phyloP scores from a whole-genome alignment of 805 yeast genomes.

The Barnettozyma siamensis region DNA sequence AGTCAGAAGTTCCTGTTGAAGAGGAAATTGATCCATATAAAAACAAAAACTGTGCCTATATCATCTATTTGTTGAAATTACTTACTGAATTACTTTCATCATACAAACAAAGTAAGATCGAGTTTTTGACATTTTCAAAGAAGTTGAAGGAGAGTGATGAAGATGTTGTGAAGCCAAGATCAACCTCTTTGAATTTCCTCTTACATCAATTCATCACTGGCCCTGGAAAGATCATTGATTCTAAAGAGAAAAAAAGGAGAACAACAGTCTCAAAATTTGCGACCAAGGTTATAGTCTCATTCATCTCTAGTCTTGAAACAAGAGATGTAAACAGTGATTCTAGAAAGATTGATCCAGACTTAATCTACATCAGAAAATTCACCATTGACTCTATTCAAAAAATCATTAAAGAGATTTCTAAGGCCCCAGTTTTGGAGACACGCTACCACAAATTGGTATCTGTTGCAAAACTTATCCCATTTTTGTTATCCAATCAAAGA shows the following conservation, averaged over 20 bases:
- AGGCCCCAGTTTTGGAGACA: conserved; percentile 30
- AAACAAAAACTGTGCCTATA: conserved; percentile 58
- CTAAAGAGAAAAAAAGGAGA: conserved; percentile 38
- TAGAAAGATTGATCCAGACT: conserved; percentile 56
- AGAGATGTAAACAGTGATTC: conserved; percentile 32
- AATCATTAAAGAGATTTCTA: conserved; percentile 48
- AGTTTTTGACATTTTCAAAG: conserved; percentile 73
- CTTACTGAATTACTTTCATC: conserved; percentile 70
- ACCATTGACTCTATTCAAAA: conserved; percentile 63
- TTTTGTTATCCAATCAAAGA: conserved; percentile 22
- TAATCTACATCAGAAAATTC: conserved; percentile 68
- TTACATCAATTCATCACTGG: conserved; percentile 68
- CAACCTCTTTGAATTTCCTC: conserved; percentile 72
- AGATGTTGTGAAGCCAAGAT: conserved; percentile 53
- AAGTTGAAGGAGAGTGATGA: conserved; percentile 29
- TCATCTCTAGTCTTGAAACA: conserved; percentile 50
- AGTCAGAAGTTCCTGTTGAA: conserved; percentile 20
- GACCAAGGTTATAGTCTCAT: conserved; percentile 51
- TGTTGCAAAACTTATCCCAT: conserved; percentile 13
- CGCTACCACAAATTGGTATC: conserved; percentile 53
- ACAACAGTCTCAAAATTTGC: conserved; percentile 57
- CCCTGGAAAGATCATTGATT: conserved; percentile 23
- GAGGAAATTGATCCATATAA: conserved; percentile 33
- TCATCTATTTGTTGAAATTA: conserved; percentile 60
- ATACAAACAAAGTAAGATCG: conserved; percentile 75